Base-by-base conservation (phyloP, 2,329 filamentous ascomycete species). In the Calonectria fujianensis region DNA sequence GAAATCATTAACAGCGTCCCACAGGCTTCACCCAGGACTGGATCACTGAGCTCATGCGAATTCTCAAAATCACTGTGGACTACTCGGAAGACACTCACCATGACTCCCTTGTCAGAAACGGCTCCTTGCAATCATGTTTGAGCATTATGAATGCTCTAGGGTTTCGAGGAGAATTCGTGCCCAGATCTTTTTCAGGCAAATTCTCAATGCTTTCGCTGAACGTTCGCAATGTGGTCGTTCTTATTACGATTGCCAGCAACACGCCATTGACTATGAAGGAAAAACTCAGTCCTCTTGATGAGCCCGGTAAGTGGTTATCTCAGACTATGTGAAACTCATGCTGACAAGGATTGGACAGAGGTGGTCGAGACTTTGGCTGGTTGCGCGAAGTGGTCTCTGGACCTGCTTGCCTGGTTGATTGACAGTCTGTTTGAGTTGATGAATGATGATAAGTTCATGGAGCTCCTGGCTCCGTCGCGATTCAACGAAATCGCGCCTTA, bases 101-200 rank as follows among this genome's bases (percentile, higher is more conserved):
- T 78, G 93, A 96, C 82, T 89, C 93, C 73, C 87, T 98, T 41
- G 90, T 97, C 76, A 89, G 93, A 74, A 96, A 97, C 80, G 88
- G 89, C 4, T 89, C 92, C 45, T 90, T 98, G 59, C 94, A 95
- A 74, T 90, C 94, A 71, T 95, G 93, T 72, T 88, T 98, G 16
- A 94, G 95, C 80, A 91, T 97, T 35, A 92, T 97, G 82, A 93
- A 94, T 72, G 93, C 95, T 68, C 87, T 98, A 13, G 95, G 94
- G 4, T 96, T 94, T 82, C 90, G 89, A 54, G 93, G 93, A 18
- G 91, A 93, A 77, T 88, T 89, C 72, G 87, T 89, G 45, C 86
- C 89, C 10, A 91, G 94, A 27, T 90, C 88, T 4, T 91, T 96
- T 52, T 88, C 90, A 67, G 93, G 94, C 75, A 96, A 95, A 82